phyloP scores from a whole-genome alignment of 1,284 basidiomycete genomes.

The Leccinum subrobustum region DNA sequence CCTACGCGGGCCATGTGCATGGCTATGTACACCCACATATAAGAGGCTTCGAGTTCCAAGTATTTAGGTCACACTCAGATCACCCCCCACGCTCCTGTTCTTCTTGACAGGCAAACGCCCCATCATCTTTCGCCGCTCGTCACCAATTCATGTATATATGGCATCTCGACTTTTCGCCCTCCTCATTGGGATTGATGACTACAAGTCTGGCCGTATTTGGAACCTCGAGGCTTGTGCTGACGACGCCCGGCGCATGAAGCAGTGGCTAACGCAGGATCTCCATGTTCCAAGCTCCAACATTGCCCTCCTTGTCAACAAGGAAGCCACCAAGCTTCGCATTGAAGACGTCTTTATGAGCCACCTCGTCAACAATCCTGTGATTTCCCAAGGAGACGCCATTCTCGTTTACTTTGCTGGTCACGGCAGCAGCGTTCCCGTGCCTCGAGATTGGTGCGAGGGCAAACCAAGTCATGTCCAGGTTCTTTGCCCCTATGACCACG shows the following conservation, averaged over 20 bases:
- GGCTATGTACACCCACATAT: constrained; percentile 20
- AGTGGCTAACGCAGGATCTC: constrained; percentile 54
- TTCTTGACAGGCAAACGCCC: constrained; percentile 10
- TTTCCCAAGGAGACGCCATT: constrained; percentile 59
- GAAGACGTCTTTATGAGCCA: constrained; percentile 58
- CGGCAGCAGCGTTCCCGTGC: constrained; percentile 54
- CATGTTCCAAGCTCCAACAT: constrained; percentile 60
- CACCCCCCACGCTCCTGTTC: constrained; percentile 2
- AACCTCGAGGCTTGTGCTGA: constrained; percentile 61
- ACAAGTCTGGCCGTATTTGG: constrained; percentile 62
- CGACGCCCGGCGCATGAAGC: constrained; percentile 54
- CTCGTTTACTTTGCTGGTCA: constrained; percentile 70
- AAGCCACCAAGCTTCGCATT: constrained; percentile 59
- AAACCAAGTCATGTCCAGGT: constrained; percentile 49
- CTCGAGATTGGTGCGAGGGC: constrained; percentile 53
- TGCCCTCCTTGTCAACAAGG: constrained; percentile 50
- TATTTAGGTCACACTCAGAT: constrained; percentile 8
- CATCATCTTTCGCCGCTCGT: background rate
- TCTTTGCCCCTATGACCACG: constrained; percentile 63
- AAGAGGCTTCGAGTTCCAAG: constrained; percentile 15
- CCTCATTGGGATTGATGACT: constrained; percentile 62
- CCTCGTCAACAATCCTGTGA: constrained; percentile 55
- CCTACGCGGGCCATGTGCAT: background rate
- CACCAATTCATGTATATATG: constrained; percentile 34
- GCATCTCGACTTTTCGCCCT: constrained; percentile 55